Base-by-base conservation (phyloP, 2,329 filamentous ascomycete species). In the Emericellopsis atlantica region DNA sequence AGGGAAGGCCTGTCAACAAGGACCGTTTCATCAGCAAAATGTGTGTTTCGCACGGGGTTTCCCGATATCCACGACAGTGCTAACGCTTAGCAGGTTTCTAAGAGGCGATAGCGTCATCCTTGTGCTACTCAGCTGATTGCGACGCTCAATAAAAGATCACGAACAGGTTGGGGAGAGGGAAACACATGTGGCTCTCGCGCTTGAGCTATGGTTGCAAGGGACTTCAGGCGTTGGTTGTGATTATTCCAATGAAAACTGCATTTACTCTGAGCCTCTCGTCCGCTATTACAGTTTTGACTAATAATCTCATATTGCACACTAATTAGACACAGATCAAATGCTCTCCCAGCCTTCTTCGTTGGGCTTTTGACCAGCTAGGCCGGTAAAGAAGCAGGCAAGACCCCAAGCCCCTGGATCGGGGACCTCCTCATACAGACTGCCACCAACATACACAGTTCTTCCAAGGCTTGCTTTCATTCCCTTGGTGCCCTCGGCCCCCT, bases 21-120 rank as follows among this genome's bases (percentile, higher is more conserved):
- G 92, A 98, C 64, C 74, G 92, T 34, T 95, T 95, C 64, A 92
- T 96, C 56, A 94, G 86, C 74, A 95, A 95, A 70, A 90, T 95
- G 89, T 89, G 60, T 51, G 79, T 74, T 23, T 39, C 40, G 31
- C 37, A 37, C 12, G 9, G 16, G 15, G 12, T 12, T 22, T 11
- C 18, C 36, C 18, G 16, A 16, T 16, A 24, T 22, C 26, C 5
- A 35, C 36, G 22, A 4, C 7, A 22, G 46, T 31, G 34, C 51
- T 56, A 41, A 56, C 49, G 32, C 37, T 26, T 22, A 26, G n/a
- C 24, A 88, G 83, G 76, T 93, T 94, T 61, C 64, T 94, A 49
- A 72, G 87, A 59, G 87, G 87, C 45, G 87, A 94, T 59, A 88
- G 83, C 36, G 87, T 94, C 49, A 90, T 94, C 54, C 68, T 93